These are phyloP conservation scores for Endothia cerciana DNA, from an alignment of 2,329 filamentous ascomycete species.

Conservation along the genomic window DNA sequence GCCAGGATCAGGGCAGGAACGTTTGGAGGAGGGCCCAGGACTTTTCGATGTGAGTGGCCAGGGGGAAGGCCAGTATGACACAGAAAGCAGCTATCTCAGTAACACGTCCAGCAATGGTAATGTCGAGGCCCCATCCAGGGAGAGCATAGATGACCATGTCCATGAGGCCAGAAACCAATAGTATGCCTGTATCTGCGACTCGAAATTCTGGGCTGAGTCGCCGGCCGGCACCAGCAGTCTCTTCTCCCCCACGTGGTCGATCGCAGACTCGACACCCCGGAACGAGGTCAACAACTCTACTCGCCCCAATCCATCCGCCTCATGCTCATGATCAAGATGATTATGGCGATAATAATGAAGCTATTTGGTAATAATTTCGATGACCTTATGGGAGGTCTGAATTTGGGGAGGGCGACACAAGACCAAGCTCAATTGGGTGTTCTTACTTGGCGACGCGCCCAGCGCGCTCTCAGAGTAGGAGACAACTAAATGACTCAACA, in stretches of 20 bases:
- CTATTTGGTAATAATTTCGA: too few species aligned
- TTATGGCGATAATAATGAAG: neutral
- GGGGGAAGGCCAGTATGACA: neutral
- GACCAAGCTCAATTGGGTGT: neutral
- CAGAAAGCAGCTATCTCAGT: neutral
- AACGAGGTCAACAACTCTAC: neutral
- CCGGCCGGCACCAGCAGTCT: neutral
- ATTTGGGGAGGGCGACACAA: neutral
- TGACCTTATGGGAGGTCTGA: neutral
- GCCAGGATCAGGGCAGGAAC: neutral
- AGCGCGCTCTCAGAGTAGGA: too few species aligned
- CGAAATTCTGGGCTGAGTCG: too few species aligned
- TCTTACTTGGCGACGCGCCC: neutral
- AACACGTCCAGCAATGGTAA: neutral
- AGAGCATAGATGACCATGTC: neutral
- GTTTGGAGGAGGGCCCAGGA: neutral
- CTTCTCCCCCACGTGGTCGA: neutral
- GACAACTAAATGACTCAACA: too few species aligned
- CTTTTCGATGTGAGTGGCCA: neutral
- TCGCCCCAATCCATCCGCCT: neutral
- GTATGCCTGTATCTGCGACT: too few species aligned
- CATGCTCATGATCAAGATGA: neutral
- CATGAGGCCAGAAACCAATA: too few species aligned
- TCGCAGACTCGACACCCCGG: neutral
- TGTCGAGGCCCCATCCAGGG: neutral